Conservation (phyloP, 257 asterid genomes). For the Ligustrum vulgare region DNA sequence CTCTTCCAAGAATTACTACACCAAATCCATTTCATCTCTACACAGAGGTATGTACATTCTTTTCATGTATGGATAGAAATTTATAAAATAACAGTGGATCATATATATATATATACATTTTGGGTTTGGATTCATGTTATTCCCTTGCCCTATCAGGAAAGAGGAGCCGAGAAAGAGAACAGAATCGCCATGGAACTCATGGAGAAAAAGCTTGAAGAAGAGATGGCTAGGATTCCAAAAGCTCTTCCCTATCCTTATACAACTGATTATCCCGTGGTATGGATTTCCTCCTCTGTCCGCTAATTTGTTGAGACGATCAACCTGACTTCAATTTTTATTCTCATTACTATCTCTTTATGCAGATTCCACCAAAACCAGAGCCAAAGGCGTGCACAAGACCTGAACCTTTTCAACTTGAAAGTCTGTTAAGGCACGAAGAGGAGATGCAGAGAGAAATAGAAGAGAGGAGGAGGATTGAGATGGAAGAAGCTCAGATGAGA, state of each 20-base stretch:
- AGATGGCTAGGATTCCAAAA: slow-evolving; percentile 70
- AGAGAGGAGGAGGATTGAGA: slow-evolving; percentile 68
- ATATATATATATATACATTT: background rate
- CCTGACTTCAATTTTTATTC: background rate
- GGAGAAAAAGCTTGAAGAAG: slow-evolving; percentile 80
- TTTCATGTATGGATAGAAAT: background rate
- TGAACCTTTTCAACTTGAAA: slow-evolving; percentile 83
- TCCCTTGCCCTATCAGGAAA: slow-evolving; percentile 48
- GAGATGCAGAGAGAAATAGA: slow-evolving; percentile 85
- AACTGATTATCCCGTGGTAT: slow-evolving; percentile 92
- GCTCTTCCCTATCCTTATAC: slow-evolving; percentile 97
- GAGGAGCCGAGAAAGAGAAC: slow-evolving; percentile 87
- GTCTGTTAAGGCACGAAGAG: slow-evolving; percentile 84
- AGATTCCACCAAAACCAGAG: slow-evolving; percentile 94
- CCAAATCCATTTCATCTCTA: slow-evolving; percentile 89
- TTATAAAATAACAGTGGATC: background rate
- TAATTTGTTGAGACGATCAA: background rate
- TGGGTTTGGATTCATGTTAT: slow-evolving; percentile 18
- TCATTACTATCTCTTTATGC: slow-evolving; percentile 14
- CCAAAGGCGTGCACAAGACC: slow-evolving; percentile 90
- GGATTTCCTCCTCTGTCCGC: background rate
- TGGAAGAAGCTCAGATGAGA: slow-evolving; percentile 84
- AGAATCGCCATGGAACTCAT: slow-evolving; percentile 54
- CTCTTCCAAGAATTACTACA: slow-evolving; percentile 56
- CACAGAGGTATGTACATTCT: slow-evolving; percentile 59